A percentile compares a stretch with the other conserved stretches of the same genome.
Conservation (phyloP, 306 rosid genomes). For the Alnus glutinosa region DNA sequence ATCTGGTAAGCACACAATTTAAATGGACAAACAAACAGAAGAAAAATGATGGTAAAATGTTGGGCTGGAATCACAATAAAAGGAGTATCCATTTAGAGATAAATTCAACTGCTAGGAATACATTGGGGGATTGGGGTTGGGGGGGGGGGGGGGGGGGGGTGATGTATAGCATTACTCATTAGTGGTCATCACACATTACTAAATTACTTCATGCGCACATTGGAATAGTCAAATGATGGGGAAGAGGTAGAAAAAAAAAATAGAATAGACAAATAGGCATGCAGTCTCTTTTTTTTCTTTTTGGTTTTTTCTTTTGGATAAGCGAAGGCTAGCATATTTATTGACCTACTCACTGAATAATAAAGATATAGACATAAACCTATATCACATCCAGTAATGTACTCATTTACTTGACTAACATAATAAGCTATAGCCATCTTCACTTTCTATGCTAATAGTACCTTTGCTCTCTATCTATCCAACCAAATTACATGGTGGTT, state of each 20-base stretch:
- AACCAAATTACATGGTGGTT: neutral
- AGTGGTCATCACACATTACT: no score
- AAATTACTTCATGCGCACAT: no score
- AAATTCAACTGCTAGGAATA: no score
- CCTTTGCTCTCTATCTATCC: neutral
- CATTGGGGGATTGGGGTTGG: no score
- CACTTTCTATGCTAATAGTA: neutral
- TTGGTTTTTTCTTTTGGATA: neutral
- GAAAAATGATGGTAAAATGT: neutral
- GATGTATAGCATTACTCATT: no score
- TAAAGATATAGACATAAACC: neutral
- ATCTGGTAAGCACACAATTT: slow-evolving; percentile 22
- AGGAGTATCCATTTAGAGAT: no score
- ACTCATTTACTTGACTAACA: neutral
- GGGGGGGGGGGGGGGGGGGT: no score
- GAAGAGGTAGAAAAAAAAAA: no score
- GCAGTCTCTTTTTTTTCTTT: no score
- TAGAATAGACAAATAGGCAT: no score
- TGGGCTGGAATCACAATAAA: neutral
- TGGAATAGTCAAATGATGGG: no score
- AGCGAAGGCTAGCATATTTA: neutral
- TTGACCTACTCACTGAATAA: neutral
- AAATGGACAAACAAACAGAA: slow-evolving; percentile 11
- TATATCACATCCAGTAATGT: neutral
- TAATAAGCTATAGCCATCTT: neutral